Conservation (phyloP, 345 rosid genomes). For the Melastoma malabathricum region DNA sequence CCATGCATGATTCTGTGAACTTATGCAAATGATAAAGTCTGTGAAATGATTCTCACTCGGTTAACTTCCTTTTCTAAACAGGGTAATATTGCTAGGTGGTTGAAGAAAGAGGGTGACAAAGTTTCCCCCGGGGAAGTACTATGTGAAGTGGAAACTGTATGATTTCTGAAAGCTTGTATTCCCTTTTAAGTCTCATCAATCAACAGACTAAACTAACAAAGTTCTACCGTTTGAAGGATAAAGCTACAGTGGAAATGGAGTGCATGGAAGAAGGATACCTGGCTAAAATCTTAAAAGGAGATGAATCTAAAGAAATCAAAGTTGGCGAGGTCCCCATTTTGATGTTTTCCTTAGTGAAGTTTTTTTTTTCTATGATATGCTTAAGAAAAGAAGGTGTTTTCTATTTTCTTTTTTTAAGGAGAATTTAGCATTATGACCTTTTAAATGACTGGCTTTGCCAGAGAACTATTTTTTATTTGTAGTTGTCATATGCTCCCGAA, state of each 20-base stretch:
- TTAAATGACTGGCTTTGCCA: too few relatives aligned
- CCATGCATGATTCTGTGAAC: too few relatives aligned
- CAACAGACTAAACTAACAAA: too few relatives aligned
- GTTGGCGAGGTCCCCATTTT: constrained; percentile 68
- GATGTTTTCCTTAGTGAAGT: neutral
- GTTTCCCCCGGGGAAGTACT: constrained; percentile 83
- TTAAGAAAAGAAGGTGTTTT: too few relatives aligned
- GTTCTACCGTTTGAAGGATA: constrained; percentile 39
- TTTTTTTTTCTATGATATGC: too few relatives aligned
- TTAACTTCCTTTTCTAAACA: constrained; percentile 7
- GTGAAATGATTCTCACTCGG: too few relatives aligned
- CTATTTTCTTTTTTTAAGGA: too few relatives aligned
- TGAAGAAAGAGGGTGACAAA: constrained; percentile 95
- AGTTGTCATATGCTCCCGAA: too few relatives aligned
- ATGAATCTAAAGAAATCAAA: constrained; percentile 82
- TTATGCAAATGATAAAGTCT: too few relatives aligned
- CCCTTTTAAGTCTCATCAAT: neutral
- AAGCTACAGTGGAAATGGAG: constrained; percentile 97
- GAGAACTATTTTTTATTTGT: too few relatives aligned
- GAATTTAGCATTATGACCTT: too few relatives aligned
- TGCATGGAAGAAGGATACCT: constrained; percentile 99
- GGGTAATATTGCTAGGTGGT: constrained; percentile 97
- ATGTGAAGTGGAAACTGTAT: constrained; percentile 97
- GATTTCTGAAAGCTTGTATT: constrained; percentile 8
- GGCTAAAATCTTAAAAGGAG: constrained; percentile 77